Evolutionary conservation across 345 rosid genomes (phyloP), one percentile per base, ranked within the genome.

Genomic region (Salix exigua): DNA sequence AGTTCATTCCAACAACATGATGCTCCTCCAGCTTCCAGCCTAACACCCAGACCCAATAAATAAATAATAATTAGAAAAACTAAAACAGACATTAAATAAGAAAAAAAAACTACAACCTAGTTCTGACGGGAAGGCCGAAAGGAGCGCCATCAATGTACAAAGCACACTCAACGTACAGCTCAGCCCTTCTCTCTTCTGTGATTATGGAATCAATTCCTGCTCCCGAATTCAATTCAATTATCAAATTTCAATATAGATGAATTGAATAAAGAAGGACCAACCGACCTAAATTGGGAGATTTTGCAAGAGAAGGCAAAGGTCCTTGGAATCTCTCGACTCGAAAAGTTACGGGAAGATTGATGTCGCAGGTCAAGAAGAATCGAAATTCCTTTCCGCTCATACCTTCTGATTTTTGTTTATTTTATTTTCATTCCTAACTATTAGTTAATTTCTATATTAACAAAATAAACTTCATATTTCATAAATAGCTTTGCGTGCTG

Each of bases 351-450:
- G 98, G 98, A 5, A 87, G 91, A 82, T 96, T 93, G 91, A 96
- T 87, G 81, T 96, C 99, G 88, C 95, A 91, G 38, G 99, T 93
- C 68, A 96, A 78, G 87, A 96, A 96, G 92, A 96, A 93, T 6
- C 99, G 94, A 78, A 93, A 93, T 85, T 93, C 99, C 88, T 87
- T 93, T 62, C 91, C 87, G 35, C 86, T 87, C 98, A 96, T 96
- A 28, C 16, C 71, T 67, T 33, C 37, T 33, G 37, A 53, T 53
- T 53, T 53, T 53, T 67, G 38, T 53, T 42, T 61, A 30, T 31
- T 31, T 19, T 5, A 66, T 16, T 62, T 12, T 62, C 25, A 21
- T 53, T 53, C 25, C 8, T 33, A 33, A 33, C 37, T 33, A 33
- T 5, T 5, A 33, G 37, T 33, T 33, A 33, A 33, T 33, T 33